Evolutionary conservation across 2,329 filamentous ascomycete genomes (phyloP).

Genomic region (Neopestalotiopsis clavispora): DNA sequence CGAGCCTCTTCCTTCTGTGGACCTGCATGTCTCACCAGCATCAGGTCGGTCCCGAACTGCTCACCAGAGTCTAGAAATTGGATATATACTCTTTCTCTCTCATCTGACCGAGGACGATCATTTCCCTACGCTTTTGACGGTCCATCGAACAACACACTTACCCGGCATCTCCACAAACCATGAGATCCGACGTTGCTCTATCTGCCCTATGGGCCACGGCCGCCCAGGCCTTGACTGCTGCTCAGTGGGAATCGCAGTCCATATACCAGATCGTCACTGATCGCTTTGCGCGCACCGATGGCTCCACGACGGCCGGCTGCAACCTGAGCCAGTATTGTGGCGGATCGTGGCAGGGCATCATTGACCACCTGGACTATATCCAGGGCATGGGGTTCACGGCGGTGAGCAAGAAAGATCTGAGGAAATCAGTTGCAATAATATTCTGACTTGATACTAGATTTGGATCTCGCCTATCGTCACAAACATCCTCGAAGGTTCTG

Average conservation of each 20-base stretch:
- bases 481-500: conserved; percentile 44
- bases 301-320: conserved; percentile 38
- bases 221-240: conserved; percentile 31
- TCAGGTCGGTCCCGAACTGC: background rate
- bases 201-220: conserved; percentile 9
- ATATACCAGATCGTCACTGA: conserved; percentile 53
- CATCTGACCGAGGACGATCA: background rate
- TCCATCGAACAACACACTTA: background rate
- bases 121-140: background rate
- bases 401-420: background rate
- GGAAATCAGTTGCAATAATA: background rate
- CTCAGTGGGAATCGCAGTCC: conserved; percentile 44
- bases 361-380: conserved; percentile 55
- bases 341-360: conserved; percentile 54
- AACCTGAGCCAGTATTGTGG: conserved; percentile 48
- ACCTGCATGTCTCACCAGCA: background rate
- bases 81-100: background rate
- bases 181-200: conserved; percentile 1
- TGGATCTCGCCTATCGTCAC: conserved; percentile 50
- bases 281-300: conserved; percentile 44
- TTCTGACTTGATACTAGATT: conserved; percentile 24
- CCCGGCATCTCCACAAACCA: background rate
- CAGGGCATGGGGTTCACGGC: conserved; percentile 51
- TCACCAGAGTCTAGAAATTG: background rate
- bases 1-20: background rate